Conservation (phyloP, 352 stramenopile species). For the Peronosclerospora sorghi region DNA sequence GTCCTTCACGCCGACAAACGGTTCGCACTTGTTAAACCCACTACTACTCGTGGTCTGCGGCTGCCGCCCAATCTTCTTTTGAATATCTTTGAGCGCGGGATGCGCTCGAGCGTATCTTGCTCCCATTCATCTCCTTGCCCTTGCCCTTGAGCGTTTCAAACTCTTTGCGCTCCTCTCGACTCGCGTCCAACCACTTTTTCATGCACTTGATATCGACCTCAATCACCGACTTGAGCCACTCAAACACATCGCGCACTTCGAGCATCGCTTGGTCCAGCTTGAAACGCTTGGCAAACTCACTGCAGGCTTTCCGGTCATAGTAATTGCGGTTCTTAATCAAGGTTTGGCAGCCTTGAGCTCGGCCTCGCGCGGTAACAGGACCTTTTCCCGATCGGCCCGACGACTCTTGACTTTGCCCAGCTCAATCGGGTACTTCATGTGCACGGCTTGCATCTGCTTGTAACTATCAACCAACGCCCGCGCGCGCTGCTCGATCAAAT, state of each 20-base stretch:
- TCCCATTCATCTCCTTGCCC: slow-evolving; percentile 79
- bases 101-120: slow-evolving; percentile 72
- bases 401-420: slow-evolving; percentile 75
- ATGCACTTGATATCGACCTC: slow-evolving; percentile 78
- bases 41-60: background rate
- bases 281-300: slow-evolving; percentile 75
- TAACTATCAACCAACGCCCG: slow-evolving; percentile 76
- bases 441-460: slow-evolving; percentile 81
- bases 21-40: slow-evolving; percentile 8
- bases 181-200: slow-evolving; percentile 75
- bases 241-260: slow-evolving; percentile 76
- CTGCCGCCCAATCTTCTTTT: slow-evolving; percentile 65
- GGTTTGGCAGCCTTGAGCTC: slow-evolving; percentile 68
- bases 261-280: slow-evolving; percentile 69
- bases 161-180: slow-evolving; percentile 80
- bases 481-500: slow-evolving; percentile 79
- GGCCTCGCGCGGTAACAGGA: slow-evolving; percentile 48
- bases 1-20: slow-evolving; percentile 35
- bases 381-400: slow-evolving; percentile 61
- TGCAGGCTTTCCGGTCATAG: slow-evolving; percentile 77
- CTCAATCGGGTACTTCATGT: slow-evolving; percentile 76
- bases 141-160: slow-evolving; percentile 76
- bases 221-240: slow-evolving; percentile 69
- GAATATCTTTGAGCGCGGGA: slow-evolving; percentile 79
- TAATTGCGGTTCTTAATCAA: slow-evolving; percentile 84